Evolutionary conservation across 164 flowering plant species (phyloP).

Genomic region (Macadamia integrifolia): DNA sequence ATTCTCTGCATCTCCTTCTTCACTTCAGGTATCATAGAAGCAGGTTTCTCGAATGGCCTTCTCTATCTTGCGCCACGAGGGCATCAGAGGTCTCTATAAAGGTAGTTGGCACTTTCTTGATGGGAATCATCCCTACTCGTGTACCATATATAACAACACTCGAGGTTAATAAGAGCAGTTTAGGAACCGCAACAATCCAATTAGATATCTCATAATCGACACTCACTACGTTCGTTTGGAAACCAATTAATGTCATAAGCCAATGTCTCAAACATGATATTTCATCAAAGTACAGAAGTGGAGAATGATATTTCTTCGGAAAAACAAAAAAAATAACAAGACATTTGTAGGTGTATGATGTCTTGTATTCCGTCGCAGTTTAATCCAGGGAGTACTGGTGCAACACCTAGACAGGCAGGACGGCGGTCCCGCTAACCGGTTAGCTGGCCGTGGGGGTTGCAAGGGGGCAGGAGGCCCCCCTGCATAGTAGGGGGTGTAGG

Average conservation of each 20-base stretch:
- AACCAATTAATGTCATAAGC: constrained; percentile 79
- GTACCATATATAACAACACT: constrained; percentile 78
- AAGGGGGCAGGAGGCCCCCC: too few species aligned
- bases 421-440: too few species aligned
- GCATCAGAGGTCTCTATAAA: constrained; percentile 58
- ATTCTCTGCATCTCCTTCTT: too few species aligned
- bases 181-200: constrained; percentile 41
- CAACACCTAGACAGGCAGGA: too few species aligned
- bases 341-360: too few species aligned
- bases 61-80: constrained; percentile 46
- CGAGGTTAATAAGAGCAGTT: constrained; percentile 69
- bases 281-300: too few species aligned
- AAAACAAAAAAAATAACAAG: too few species aligned
- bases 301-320: too few species aligned
- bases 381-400: too few species aligned
- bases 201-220: constrained; percentile 59
- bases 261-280: constrained; percentile 78
- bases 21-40: constrained; percentile 42
- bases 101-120: constrained; percentile 77
- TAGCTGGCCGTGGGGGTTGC: too few species aligned
- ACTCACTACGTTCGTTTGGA: constrained; percentile 67
- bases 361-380: too few species aligned
- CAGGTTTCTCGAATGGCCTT: constrained; percentile 36
- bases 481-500: too few species aligned
- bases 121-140: constrained; percentile 84